Evolutionary conservation across 2,329 filamentous ascomycete species (phyloP).

Genomic region (Aspergillus tubingensis): DNA sequence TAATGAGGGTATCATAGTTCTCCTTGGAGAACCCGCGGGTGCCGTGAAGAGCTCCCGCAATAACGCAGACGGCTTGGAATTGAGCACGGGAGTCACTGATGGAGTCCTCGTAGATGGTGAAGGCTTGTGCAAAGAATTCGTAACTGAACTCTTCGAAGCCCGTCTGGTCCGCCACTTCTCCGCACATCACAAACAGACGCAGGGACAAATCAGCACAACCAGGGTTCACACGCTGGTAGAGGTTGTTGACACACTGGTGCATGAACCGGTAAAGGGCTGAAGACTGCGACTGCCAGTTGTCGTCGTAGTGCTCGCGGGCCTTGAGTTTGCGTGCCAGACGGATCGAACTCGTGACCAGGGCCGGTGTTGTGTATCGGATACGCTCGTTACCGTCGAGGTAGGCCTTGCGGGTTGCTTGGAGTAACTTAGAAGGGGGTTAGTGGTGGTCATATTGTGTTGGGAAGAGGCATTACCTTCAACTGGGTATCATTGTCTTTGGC

Average conservation of each 20-base stretch:
- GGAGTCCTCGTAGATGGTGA: constrained; percentile 95
- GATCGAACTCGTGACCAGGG: constrained; percentile 84
- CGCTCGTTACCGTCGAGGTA: constrained; percentile 92
- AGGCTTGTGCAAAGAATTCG: constrained; percentile 97
- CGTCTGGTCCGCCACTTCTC: constrained; percentile 87
- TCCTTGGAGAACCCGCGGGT: constrained; percentile 91
- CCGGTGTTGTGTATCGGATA: constrained; percentile 92
- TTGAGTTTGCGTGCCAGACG: constrained; percentile 90
- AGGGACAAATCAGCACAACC: constrained; percentile 85
- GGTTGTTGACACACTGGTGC: constrained; percentile 79
- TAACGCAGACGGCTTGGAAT: constrained; percentile 95
- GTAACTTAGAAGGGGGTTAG: constrained; percentile 54
- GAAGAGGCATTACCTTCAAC: constrained; percentile 63
- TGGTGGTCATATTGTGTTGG: constrained; percentile 1
- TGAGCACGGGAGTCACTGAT: constrained; percentile 95
- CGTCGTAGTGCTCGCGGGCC: constrained; percentile 80
- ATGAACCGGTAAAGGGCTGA: constrained; percentile 93
- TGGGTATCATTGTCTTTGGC: constrained; percentile 88
- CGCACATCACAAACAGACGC: constrained; percentile 85
- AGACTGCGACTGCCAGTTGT: constrained; percentile 71
- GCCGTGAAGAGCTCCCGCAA: constrained; percentile 84
- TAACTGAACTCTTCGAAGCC: constrained; percentile 95
- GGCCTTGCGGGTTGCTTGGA: constrained; percentile 83
- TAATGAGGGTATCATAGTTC: constrained; percentile 98
- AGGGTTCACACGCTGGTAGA: constrained; percentile 82